phyloP scores from a whole-genome alignment of 371 early-diverging fungal species.

The Mucor ambiguus region DNA sequence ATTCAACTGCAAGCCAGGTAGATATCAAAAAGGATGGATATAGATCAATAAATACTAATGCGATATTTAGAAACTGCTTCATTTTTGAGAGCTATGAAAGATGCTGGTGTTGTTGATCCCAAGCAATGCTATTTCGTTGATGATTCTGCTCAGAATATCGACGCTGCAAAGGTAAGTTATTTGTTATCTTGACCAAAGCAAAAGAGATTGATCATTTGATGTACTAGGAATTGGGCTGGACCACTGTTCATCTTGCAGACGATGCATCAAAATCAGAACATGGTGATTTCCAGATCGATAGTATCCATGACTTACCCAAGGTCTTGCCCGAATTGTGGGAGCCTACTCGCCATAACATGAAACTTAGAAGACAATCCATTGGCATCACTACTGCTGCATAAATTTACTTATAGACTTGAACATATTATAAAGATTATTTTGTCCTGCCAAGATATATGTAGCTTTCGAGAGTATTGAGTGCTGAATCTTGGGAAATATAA shows the following conservation, averaged over 20 bases:
- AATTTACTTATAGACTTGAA: not conserved
- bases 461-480: no score
- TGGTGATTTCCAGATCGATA: slow-evolving; percentile 61
- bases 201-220: not conserved
- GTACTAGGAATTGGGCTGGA: slow-evolving; percentile 69
- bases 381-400: slow-evolving; percentile 17
- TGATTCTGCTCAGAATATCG: slow-evolving; percentile 71
- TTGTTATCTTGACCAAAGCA: not conserved
- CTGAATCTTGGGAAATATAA: no score
- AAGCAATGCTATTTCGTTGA: slow-evolving; percentile 76
- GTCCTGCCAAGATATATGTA: no score
- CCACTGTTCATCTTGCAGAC: slow-evolving; percentile 64
- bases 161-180: slow-evolving; percentile 55
- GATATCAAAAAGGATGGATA: not conserved
- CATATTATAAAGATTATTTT: no score
- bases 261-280: slow-evolving; percentile 47
- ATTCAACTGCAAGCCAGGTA: slow-evolving; percentile 82
- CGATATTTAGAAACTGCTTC: slow-evolving; percentile 37
- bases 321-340: slow-evolving; percentile 66
- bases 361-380: slow-evolving; percentile 13
- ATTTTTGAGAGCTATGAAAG: slow-evolving; percentile 70
- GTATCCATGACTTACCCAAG: slow-evolving; percentile 63
- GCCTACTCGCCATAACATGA: not conserved
- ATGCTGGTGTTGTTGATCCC: slow-evolving; percentile 64
- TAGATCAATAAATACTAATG: not conserved